Evolutionary conservation across 139 green algal genomes (phyloP).

Genomic region (Micromonas commoda): DNA sequence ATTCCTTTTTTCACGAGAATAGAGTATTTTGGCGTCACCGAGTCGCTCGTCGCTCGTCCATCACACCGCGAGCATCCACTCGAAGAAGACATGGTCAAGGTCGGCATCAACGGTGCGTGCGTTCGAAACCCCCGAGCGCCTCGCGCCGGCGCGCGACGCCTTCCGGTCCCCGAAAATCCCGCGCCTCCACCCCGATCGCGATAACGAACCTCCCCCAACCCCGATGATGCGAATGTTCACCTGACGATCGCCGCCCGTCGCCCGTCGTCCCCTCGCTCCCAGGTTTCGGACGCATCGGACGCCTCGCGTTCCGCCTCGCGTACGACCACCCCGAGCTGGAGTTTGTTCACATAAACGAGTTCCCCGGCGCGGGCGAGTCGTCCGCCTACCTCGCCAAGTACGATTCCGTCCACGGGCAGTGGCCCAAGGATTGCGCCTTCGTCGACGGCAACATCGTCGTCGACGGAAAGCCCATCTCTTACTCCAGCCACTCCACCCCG

Average conservation of each 20-base stretch:
- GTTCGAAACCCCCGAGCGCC: not conserved
- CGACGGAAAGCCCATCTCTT: constrained; percentile 37
- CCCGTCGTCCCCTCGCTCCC: not conserved
- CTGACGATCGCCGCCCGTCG: no score
- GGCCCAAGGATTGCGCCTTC: not conserved
- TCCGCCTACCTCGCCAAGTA: constrained; percentile 75
- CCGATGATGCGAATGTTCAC: no score
- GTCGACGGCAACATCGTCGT: constrained; percentile 24
- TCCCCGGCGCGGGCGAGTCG: constrained; percentile 46
- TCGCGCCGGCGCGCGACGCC: no score
- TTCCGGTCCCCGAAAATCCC: no score
- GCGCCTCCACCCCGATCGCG: no score
- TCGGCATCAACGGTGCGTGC: constrained; percentile 46
- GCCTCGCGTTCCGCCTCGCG: constrained; percentile 22
- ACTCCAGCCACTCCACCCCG: constrained; percentile 29
- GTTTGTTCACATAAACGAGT: constrained; percentile 66
- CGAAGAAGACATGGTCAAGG: constrained; percentile 28
- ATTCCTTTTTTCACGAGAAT: no score
- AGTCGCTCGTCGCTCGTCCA: no score
- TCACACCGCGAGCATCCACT: no score
- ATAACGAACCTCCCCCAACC: no score
- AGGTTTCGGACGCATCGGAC: constrained; percentile 52
- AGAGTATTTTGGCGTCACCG: no score
- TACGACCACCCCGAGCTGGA: not conserved
- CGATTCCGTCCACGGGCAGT: constrained; percentile 62